Evolutionary conservation across 305 asterid species (phyloP).

Genomic region (Fraxinus dipetala): DNA sequence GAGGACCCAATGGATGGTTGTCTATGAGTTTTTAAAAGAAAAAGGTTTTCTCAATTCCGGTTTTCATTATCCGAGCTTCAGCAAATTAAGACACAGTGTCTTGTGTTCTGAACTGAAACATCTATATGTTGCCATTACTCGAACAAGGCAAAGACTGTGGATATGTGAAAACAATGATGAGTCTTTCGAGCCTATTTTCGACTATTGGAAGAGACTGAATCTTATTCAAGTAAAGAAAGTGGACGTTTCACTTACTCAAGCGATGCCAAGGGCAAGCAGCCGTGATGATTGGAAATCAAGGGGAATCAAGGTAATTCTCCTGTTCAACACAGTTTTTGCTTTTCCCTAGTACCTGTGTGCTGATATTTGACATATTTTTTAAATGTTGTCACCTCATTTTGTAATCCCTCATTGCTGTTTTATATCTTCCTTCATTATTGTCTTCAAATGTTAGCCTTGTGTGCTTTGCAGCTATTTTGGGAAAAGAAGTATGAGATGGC

Average conservation of each 20-base stretch:
- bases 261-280: constrained; percentile 68
- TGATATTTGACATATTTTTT: background rate
- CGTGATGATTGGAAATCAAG: constrained; percentile 67
- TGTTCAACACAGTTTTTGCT: background rate
- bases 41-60: constrained; percentile 38
- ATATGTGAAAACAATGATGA: constrained; percentile 59
- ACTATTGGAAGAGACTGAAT: constrained; percentile 57
- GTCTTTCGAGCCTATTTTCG: constrained; percentile 56
- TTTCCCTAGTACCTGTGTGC: background rate
- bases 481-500: constrained; percentile 69
- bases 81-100: constrained; percentile 45
- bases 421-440: background rate
- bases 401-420: background rate
- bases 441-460: background rate
- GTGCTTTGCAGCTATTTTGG: constrained; percentile 57
- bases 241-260: constrained; percentile 55
- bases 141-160: constrained; percentile 77
- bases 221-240: constrained; percentile 56
- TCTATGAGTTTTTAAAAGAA: constrained; percentile 56
- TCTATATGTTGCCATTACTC: constrained; percentile 65
- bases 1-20: constrained; percentile 63
- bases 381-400: background rate
- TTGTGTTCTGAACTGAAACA: constrained; percentile 75
- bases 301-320: constrained; percentile 54
- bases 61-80: constrained; percentile 48